Evolutionary conservation across 345 rosid genomes (phyloP), one percentile per base, ranked within the genome.

Genomic region (Citrus trifoliata): DNA sequence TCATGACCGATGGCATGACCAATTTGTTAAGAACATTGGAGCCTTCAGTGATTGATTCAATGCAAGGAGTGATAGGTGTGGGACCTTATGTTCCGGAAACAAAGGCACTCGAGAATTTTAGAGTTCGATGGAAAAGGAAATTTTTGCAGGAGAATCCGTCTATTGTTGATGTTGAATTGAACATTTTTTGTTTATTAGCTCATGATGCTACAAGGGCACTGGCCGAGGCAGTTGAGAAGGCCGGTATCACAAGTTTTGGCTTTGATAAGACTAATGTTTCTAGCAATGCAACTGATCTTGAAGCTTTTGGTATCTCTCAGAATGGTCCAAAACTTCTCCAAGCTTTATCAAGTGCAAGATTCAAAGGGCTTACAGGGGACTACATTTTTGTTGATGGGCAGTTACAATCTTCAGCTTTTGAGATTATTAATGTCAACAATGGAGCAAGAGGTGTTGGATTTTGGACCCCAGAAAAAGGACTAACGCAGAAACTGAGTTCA

Each of bases 51-150:
- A 70, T 85, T 13, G 74, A 84, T 2, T 76, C 89, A 2, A 82
- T 87, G 86, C 88, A 86, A 40, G 93, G 92, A 0, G 86, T 84
- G 0, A 0, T 89, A n/a, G 92, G 89, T 6, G 71, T 91, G 0
- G 80, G 32, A 46, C 80, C 83, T 48, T 80, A 80, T 60, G 74
- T 88, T 70, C 86, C 35, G 0, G 69, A 14, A 64, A 76, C 91
- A 0, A 27, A 37, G 61, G 78, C 77, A 8, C 74, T 87, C 0
- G 72, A 74, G 0, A 76, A 4, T 28, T 89, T 89, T 69, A 70
- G 6, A 3, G 6, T 70, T 70, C 75, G 85, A 28, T 87, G 88
- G 90, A 86, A 71, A 37, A 80, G 28, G 30, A 79, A 60, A 1
- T 85, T 87, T 51, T 69, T 60, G 3, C 42, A 1, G 3, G 79